These are phyloP conservation scores for Podospora anserina DNA, from an alignment of 495 filamentous ascomycete genomes.

Conservation along the genomic window DNA sequence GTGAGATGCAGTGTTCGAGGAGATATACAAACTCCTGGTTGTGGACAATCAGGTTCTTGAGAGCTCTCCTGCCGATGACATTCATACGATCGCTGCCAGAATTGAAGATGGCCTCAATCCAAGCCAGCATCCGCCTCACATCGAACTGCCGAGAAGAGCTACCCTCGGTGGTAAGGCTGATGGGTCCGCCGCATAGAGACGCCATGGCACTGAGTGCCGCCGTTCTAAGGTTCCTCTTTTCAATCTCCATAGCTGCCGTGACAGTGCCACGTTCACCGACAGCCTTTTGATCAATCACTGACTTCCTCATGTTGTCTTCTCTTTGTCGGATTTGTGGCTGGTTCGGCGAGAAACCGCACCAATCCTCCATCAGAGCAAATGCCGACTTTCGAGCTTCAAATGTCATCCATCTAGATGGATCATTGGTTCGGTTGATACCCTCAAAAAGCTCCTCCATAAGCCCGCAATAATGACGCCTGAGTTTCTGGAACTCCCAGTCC, in stretches of 20 bases:
- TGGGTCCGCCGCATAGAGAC: slow-evolving; percentile 84
- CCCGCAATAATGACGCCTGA: slow-evolving; percentile 90
- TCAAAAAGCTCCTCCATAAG: slow-evolving; percentile 90
- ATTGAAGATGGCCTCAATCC: slow-evolving; percentile 93
- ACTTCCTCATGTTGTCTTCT: slow-evolving; percentile 85
- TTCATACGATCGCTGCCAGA: slow-evolving; percentile 85
- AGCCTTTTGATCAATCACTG: slow-evolving; percentile 61
- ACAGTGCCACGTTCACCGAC: slow-evolving; percentile 67
- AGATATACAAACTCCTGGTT: slow-evolving; percentile 82
- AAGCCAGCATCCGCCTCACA: slow-evolving; percentile 82
- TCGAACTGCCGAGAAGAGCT: slow-evolving; percentile 84
- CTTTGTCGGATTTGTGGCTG: slow-evolving; percentile 74
- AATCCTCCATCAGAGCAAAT: slow-evolving; percentile 96
- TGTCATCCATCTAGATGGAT: slow-evolving; percentile 88
- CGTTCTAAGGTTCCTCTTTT: slow-evolving; percentile 85
- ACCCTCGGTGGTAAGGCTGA: slow-evolving; percentile 82
- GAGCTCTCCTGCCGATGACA: slow-evolving; percentile 81
- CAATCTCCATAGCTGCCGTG: slow-evolving; percentile 90
- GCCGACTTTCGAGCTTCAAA: slow-evolving; percentile 92
- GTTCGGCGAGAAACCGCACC: slow-evolving; percentile 96
- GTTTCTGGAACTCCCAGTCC: slow-evolving; percentile 92
- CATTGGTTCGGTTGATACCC: slow-evolving; percentile 79
- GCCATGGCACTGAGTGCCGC: slow-evolving; percentile 96
- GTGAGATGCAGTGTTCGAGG: slow-evolving; percentile 79
- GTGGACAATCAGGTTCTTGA: slow-evolving; percentile 87